Conservation (phyloP, 129 eudicot species). For the Helianthus tuberosus region DNA sequence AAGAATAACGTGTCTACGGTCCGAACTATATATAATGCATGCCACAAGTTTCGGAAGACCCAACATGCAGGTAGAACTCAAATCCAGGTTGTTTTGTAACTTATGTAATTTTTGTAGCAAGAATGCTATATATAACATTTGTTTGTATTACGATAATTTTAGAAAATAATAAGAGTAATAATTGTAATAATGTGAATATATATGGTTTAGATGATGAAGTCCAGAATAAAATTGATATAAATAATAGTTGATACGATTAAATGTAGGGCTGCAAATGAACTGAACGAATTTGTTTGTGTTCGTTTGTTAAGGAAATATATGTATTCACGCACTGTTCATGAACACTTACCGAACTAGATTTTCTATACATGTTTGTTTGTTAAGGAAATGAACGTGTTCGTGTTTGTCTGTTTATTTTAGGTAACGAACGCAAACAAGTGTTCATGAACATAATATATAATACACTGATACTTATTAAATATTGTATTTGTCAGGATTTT, state of each 20-base stretch:
- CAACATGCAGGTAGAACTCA: conserved; percentile 14
- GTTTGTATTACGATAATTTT: background rate
- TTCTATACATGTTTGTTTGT: too few species aligned
- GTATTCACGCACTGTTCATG: too few species aligned
- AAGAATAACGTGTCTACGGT: conserved; percentile 15
- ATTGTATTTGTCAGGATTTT: too few species aligned
- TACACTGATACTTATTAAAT: too few species aligned
- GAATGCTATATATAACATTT: conserved; percentile 3
- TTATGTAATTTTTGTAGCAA: conserved; percentile 1
- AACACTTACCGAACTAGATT: too few species aligned
- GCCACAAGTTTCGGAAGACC: background rate
- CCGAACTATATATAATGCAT: conserved; percentile 6
- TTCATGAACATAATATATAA: too few species aligned
- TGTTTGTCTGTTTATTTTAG: too few species aligned
- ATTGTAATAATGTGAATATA: background rate
- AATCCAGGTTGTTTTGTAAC: background rate
- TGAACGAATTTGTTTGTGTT: too few species aligned
- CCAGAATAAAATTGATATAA: background rate
- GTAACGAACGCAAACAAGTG: too few species aligned
- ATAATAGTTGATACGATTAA: background rate
- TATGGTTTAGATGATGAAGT: background rate
- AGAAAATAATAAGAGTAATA: background rate
- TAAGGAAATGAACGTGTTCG: too few species aligned
- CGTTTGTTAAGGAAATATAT: too few species aligned
- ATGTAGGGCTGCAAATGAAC: too few species aligned